Evolutionary conservation across 352 stramenopile genomes (phyloP), one percentile per base, ranked within the genome.

Genomic region (Phytophthora capsici): DNA sequence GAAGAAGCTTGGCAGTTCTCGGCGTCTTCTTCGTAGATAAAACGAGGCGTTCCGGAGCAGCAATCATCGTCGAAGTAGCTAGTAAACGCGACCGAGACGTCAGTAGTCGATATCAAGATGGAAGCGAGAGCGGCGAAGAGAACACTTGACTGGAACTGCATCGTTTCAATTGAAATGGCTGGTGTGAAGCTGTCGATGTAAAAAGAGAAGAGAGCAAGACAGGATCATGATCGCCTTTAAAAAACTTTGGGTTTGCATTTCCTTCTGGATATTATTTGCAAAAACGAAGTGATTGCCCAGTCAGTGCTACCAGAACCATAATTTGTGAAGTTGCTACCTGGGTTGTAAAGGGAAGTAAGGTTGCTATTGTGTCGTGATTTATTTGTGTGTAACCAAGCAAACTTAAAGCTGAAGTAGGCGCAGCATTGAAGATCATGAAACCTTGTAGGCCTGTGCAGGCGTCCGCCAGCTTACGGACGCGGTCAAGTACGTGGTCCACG

Each of bases 391-490:
- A 71, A 12, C 63, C 55, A 58, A 7, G 22, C 43, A 23, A 71
- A 71, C 19, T 66, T 62, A 22, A 66, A 66, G 45, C 43, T 71
- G 50, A 71, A 71, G 17, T 71, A 56, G n/a, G n/a, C n/a, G n/a
- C n/a, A n/a, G n/a, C n/a, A n/a, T n/a, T n/a, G n/a, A n/a, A n/a
- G n/a, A n/a, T n/a, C n/a, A n/a, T n/a, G n/a, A n/a, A n/a, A n/a
- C n/a, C n/a, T n/a, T n/a, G n/a, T n/a, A n/a, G n/a, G n/a, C n/a
- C n/a, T n/a, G n/a, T n/a, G n/a, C n/a, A n/a, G n/a, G n/a, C n/a
- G n/a, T n/a, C n/a, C n/a, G n/a, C n/a, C n/a, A n/a, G n/a, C n/a
- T n/a, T n/a, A n/a, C n/a, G n/a, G n/a, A n/a, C n/a, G n/a, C n/a
- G n/a, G n/a, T n/a, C n/a, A n/a, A n/a, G n/a, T n/a, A n/a, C n/a